A percentile compares a stretch with the other conserved stretches of the same genome.
These are phyloP conservation scores for Camelina sativa DNA, from an alignment of 345 rosid species.

Conservation along the genomic window DNA sequence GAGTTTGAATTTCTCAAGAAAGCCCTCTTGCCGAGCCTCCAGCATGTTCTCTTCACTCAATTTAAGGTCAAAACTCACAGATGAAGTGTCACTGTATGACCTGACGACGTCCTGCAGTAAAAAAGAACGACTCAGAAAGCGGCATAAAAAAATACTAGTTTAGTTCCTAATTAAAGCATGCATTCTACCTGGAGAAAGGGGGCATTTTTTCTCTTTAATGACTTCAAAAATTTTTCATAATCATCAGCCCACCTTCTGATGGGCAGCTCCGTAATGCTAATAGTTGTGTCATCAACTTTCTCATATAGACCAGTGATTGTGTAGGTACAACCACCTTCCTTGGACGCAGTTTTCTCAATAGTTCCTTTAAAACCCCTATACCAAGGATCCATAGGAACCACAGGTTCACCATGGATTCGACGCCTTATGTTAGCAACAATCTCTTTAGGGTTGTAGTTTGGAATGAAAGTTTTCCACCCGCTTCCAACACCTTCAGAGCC, in stretches of 20 bases:
- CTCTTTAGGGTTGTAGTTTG: conserved; percentile 92
- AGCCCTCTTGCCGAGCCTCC: conserved; percentile 70
- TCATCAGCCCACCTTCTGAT: conserved; percentile 92
- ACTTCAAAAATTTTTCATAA: conserved; percentile 64
- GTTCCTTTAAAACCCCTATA: conserved; percentile 85
- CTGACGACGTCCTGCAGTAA: conserved; percentile 52
- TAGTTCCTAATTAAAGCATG: conserved; percentile 14
- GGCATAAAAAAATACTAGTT: background rate
- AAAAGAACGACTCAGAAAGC: conserved; percentile 29
- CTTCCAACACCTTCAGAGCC: conserved; percentile 99
- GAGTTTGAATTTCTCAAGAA: conserved; percentile 80
- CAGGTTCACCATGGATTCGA: conserved; percentile 67
- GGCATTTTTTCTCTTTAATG: conserved; percentile 40
- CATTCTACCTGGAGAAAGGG: conserved; percentile 62
- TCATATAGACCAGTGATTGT: conserved; percentile 65
- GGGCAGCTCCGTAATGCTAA: conserved; percentile 82
- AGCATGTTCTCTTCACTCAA: conserved; percentile 66
- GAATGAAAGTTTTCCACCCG: conserved; percentile 93
- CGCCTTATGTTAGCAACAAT: conserved; percentile 72
- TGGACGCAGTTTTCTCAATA: conserved; percentile 71
- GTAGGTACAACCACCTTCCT: conserved; percentile 73
- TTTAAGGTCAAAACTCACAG: conserved; percentile 55
- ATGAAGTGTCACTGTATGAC: too few relatives aligned
- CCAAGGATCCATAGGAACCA: conserved; percentile 99
- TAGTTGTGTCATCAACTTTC: conserved; percentile 68